Evolutionary conservation across 192 early-diverging fungal species (phyloP), one percentile per base, ranked within the genome.

Genomic region (Chytriomyces sp.): DNA sequence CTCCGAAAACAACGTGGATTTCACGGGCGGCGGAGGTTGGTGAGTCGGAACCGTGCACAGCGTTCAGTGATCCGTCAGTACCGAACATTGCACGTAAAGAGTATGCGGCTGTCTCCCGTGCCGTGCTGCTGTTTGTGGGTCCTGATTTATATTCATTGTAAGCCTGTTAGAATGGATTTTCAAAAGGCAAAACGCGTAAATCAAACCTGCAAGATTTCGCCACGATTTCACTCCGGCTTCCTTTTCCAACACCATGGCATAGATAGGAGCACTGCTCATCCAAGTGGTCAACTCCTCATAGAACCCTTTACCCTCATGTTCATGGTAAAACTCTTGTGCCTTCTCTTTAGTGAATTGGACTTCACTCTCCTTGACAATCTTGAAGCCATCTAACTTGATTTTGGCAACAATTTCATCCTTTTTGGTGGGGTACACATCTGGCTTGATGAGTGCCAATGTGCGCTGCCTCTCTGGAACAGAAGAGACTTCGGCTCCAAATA

Each of bases 41-140:
- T 46, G 87, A 87, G 75, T 89, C 88, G 6, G 88, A 89, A 3
- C 88, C 88, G 67, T 89, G 88, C 0, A 89, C 84, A n/a, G 85
- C 86, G 62, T 89, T 89, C 20, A 83, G 46, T 1, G 84, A 75
- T 5, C 80, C 82, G 62, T 86, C 84, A 24, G 84, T 89, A n/a
- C 88, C 88, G 68, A 62, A 89, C 46, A 78, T 44, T 4, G 86
- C 87, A n/a, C 84, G 81, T 50, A 86, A 80, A 2, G 77, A 63
- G 28, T 65, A 49, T 53, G 77, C 69, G 10, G 77, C 67, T 23
- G n/a, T 49, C 28, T 86, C 81, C 11, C 80, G 67, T 3, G 87
- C 88, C 67, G 75, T 82, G 35, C 61, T 68, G 0, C 87, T 65
- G 60, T 86, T 85, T 7, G 83, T 86, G 11, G 88, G 89, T 7